Evolutionary conservation across 768 basidiomycete species (phyloP), one percentile per base, ranked within the genome.

Genomic region (Royoungia palumana): DNA sequence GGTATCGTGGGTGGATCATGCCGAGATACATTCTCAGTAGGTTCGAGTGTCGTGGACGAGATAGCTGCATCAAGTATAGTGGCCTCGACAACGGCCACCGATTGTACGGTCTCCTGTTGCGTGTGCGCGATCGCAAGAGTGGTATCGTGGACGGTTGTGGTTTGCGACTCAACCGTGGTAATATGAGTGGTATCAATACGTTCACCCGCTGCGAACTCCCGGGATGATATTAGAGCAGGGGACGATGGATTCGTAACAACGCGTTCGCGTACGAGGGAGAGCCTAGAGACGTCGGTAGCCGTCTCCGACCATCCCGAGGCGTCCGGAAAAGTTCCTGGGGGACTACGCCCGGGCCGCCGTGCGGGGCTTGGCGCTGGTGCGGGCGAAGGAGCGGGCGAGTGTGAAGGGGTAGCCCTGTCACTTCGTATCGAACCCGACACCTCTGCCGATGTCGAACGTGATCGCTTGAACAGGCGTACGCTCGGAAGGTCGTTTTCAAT

Each of bases 281-380:
- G 30, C 30, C 7, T 19, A n/a, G 65, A 66, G 6, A 69, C n/a
- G 16, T 67, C 54, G 1, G 55, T 55, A 6, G 38, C 62, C 1
- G 59, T 65, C 42, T 67, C 66, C 1, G 67, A 67, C 63, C 68
- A 65, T 16, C 65, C 67, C 5, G 66, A 65, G 10, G 38, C 49
- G 17, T 56, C 55, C 7, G 67, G 61, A 16, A 58, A 58, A 0
- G 65, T 57, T 4, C 66, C 66, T 5, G 65, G 66, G 30, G 66
- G 65, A 24, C 50, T 65, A 20, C 50, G 63, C 10, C 67, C 56
- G 10, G 28, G 46, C 34, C 59, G 57, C 2, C 68, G 67, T 17
- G 52, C 14, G 1, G 59, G 60, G 13, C 46, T 34, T 5, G 54
- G 54, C 4, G 45, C 41, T 16, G 58, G 56, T 20, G 55, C 43